A percentile compares a stretch with the other conserved stretches of the same genome.
phyloP scores from a whole-genome alignment of 257 asterid species.

The Ilex asprella region DNA sequence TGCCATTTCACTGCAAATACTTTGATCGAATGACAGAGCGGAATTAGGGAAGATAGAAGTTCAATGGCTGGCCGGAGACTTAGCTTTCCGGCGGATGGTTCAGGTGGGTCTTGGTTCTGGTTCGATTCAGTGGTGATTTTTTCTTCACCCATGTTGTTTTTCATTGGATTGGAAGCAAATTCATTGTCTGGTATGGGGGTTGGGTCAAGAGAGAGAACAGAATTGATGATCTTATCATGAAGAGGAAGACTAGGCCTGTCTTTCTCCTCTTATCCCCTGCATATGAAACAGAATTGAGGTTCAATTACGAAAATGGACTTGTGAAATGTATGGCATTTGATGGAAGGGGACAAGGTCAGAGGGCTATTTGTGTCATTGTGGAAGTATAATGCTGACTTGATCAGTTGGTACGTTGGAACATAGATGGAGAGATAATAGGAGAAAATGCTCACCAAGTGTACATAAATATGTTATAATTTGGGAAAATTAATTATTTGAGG shows the following conservation, averaged over 20 bases:
- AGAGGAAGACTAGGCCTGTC: conserved; percentile 18
- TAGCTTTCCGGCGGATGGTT: conserved; percentile 17
- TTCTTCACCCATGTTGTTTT: conserved; percentile 42
- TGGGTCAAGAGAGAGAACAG: conserved; percentile 2
- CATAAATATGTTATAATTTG: no score
- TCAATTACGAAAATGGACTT: conserved; percentile 13
- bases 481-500: no score
- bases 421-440: neutral
- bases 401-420: conserved; percentile 21
- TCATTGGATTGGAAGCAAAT: conserved; percentile 8
- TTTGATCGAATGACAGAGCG: conserved; percentile 58
- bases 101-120: neutral
- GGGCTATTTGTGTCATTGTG: neutral
- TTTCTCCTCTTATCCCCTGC: conserved; percentile 21
- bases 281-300: conserved; percentile 20
- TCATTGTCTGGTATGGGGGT: conserved; percentile 24
- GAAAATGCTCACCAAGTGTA: no score
- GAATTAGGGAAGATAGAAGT: conserved; percentile 49
- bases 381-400: neutral
- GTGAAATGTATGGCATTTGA: neutral
- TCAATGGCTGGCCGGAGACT: conserved; percentile 33
- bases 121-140: conserved; percentile 4
- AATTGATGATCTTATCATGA: conserved; percentile 29
- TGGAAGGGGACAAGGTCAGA: neutral
- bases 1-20: conserved; percentile 70